Conservation (phyloP, 495 filamentous ascomycete species). For the Tuber calosporum region DNA sequence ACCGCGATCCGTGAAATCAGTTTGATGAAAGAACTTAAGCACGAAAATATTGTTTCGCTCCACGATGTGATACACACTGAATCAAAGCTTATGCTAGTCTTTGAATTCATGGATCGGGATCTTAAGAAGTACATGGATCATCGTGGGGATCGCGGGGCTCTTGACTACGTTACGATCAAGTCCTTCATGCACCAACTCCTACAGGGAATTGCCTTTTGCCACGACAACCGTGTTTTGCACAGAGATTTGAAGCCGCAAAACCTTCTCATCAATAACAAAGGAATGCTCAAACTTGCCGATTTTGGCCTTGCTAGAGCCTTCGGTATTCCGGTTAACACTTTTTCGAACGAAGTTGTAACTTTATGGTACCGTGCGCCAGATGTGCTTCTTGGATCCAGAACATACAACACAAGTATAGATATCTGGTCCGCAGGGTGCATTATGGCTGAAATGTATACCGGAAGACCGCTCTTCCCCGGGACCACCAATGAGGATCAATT, state of each 20-base stretch:
- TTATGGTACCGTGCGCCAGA: constrained; percentile 95
- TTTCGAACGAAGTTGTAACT: constrained; percentile 95
- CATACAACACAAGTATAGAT: constrained; percentile 95
- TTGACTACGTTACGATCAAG: constrained; percentile 82
- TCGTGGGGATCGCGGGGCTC: constrained; percentile 69
- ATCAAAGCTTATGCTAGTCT: constrained; percentile 98
- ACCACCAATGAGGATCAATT: constrained; percentile 96
- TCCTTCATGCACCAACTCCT: constrained; percentile 96
- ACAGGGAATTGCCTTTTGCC: constrained; percentile 90
- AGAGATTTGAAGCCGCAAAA: constrained; percentile 97
- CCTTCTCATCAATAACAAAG: constrained; percentile 86
- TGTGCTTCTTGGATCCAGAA: constrained; percentile 79
- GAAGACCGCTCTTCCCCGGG: constrained; percentile 84
- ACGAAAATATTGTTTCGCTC: constrained; percentile 93
- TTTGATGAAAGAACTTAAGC: constrained; percentile 97
- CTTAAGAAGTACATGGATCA: constrained; percentile 99
- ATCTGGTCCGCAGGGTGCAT: constrained; percentile 98
- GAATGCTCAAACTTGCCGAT: constrained; percentile 86
- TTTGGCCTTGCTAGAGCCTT: constrained; percentile 90
- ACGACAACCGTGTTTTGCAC: constrained; percentile 90
- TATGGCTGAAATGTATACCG: constrained; percentile 98
- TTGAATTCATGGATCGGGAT: constrained; percentile 97
- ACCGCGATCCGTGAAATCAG: constrained; percentile 98
- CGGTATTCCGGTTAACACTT: constrained; percentile 95
- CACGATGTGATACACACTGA: constrained; percentile 99